Evolutionary conservation across 495 filamentous ascomycete genomes (phyloP), one percentile per base, ranked within the genome.

Genomic region (Daldinia grandis): DNA sequence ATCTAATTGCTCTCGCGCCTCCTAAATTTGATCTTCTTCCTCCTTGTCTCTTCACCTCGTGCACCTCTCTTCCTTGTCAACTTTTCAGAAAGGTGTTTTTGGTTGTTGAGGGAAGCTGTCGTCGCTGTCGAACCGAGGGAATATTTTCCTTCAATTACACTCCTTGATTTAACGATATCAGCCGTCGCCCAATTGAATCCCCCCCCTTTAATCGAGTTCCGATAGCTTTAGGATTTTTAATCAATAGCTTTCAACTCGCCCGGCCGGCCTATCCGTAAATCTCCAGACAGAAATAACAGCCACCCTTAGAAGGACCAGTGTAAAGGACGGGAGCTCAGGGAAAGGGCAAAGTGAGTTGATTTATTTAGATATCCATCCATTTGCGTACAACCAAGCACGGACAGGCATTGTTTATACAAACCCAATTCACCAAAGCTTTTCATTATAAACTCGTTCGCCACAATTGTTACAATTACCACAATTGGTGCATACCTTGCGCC

Each of bases 21-120:
- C 51, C 62, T 63, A 73, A 73, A 62, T 69, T 73, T 69, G 38
- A 55, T 58, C 54, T 66, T 66, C 70, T 61, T 58, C 62, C 60
- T 59, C 44, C 35, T 42, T 47, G 61, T 58, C 61, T 64, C 57
- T 64, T 19, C 56, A 42, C 57, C 64, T 66, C 42, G 57, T 68
- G 57, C 70, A 58, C 55, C 70, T 69, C 44, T 72, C 54, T 19
- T 65, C 60, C 40, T 64, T 49, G 56, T 64, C 57, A 72, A 68
- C 47, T 64, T 50, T 30, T 7, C 12, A 38, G 61, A 68, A 64
- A 53, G 60, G 56, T 44, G 56, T 55, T 40, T 58, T 50, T 58
- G 31, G 65, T 57, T 66, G 62, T 65, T 44, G 64, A 67, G 58
- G 69, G 64, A 17, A 66, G 64, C 64, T 51, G 62, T 66, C n/a